Base-by-base conservation (phyloP, 495 filamentous ascomycete species). In the Penicillium lagena region DNA sequence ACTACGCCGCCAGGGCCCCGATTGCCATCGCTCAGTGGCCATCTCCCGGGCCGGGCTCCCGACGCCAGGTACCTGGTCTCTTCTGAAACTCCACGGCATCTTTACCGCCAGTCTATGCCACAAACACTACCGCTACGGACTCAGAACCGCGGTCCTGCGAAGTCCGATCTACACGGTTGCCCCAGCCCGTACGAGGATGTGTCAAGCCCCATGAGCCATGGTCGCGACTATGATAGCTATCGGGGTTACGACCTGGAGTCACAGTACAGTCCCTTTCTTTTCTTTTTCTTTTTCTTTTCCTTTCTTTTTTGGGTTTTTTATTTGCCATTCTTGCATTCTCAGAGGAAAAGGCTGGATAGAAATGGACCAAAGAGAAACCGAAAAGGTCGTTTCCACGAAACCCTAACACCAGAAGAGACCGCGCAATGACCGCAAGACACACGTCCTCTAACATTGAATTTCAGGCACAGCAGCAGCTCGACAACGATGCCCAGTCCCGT, bases 231-330 rank as follows among this genome's bases (percentile, higher is more conserved):
- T 37, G 52, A 52, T 42, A 45, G 52, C 47, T 56, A 52, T 41
- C 61, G 60, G 43, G 45, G 52, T 37, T 58, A 56, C 51, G 67
- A 68, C 47, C 38, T 64, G 53, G 67, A 70, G 36, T 68, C 63
- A 44, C 63, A 65, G 67, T 70, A 68, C 65, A 51, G 51, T 51
- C 50, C 60, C 58, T 56, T 43, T 39, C 41, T 47, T 53, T 52
- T 47, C 35, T 39, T 43, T 12, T 13, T 36, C 43, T 33, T 15
- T 46, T 36, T 34, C n/a, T 7, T 34, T 34, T 34, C 9, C n/a
- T 1, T 34, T 34, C 31, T 33, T 33, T 9, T 33, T 9, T 33
- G 31, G 1, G 1, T 33, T 9, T 5, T 34, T 34, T 7, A 2
- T 12, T 34, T 9, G 9, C 32, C 32, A 10, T 34, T 12, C 32